Conservation (phyloP, 805 yeast genomes). For the Metschnikowia similis region DNA sequence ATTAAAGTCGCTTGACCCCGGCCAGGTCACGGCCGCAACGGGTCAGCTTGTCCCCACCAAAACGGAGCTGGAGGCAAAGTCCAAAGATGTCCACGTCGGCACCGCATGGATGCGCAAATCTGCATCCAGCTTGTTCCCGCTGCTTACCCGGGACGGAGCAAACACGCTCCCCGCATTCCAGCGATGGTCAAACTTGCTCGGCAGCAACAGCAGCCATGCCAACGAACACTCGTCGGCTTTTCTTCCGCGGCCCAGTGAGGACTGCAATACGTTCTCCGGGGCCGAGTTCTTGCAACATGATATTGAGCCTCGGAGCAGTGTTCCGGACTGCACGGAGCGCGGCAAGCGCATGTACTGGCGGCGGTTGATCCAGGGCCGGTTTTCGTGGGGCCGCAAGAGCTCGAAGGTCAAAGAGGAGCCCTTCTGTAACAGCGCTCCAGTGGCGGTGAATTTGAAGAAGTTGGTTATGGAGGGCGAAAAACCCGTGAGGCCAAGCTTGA, state of each 20-base stretch:
- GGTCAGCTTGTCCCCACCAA: neutral
- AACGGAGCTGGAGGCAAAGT: neutral
- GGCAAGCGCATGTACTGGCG: slow-evolving; percentile 1
- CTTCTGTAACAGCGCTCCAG: neutral
- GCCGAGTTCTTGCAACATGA: neutral
- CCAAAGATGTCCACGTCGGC: neutral
- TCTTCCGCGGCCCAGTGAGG: neutral
- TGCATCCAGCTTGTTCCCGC: slow-evolving; percentile 9
- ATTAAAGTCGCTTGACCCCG: neutral
- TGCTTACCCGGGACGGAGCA: slow-evolving; percentile 7
- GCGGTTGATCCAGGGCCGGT: neutral
- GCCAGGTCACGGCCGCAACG: neutral
- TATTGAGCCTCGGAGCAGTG: neutral
- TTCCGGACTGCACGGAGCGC: neutral
- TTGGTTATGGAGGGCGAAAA: neutral
- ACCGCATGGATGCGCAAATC: slow-evolving; percentile 3
- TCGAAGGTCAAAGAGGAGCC: neutral
- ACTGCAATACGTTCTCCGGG: neutral
- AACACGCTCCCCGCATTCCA: slow-evolving; percentile 2
- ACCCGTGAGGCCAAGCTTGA: neutral
- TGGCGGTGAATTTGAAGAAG: neutral
- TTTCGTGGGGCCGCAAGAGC: neutral
- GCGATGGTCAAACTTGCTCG: neutral
- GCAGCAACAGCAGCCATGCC: neutral
- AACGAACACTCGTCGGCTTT: neutral